These are phyloP conservation scores for Triangularia verruculosa DNA, from an alignment of 2,329 filamentous ascomycete species.

Conservation along the genomic window DNA sequence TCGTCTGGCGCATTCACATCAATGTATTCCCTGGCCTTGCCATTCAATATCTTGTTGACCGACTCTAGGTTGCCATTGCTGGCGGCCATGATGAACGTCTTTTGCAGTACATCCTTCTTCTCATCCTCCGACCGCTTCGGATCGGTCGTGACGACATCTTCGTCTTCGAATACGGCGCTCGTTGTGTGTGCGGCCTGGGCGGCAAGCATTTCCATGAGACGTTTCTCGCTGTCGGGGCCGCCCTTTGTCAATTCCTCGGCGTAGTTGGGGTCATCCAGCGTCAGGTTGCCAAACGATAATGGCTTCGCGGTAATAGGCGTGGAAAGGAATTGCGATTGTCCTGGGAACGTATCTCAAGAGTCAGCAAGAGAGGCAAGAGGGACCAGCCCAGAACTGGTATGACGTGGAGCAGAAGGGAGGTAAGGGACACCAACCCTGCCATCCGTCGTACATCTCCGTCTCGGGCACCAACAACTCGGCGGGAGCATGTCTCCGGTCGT, in stretches of 20 bases:
- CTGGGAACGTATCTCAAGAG: constrained; percentile 47
- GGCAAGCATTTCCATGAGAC: constrained; percentile 93
- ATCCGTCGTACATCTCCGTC: constrained; percentile 98
- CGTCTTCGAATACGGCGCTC: constrained; percentile 69
- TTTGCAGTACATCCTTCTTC: constrained; percentile 80
- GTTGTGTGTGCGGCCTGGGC: constrained; percentile 85
- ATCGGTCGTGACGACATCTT: constrained; percentile 74
- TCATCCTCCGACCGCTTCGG: constrained; percentile 70
- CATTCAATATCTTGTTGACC: constrained; percentile 71
- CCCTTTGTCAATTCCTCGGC: constrained; percentile 62
- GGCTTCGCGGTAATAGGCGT: constrained; percentile 82
- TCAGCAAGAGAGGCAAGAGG: constrained; percentile 16
- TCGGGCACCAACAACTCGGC: constrained; percentile 64
- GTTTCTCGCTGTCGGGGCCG: constrained; percentile 72
- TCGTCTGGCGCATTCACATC: constrained; percentile 87
- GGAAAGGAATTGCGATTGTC: constrained; percentile 92
- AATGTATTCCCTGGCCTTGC: constrained; percentile 70
- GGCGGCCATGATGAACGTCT: constrained; percentile 87
- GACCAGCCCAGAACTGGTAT: constrained; percentile 4
- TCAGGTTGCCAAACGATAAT: constrained; percentile 75
- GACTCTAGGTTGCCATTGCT: constrained; percentile 91
- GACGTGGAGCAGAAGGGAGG: constrained; percentile 20
- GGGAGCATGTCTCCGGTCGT: constrained; percentile 74
- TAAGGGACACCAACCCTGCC: constrained; percentile 67
- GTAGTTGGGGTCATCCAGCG: constrained; percentile 73